Evolutionary conservation across 2,329 filamentous ascomycete species (phyloP).

Genomic region (Aspergillus aculeatus): DNA sequence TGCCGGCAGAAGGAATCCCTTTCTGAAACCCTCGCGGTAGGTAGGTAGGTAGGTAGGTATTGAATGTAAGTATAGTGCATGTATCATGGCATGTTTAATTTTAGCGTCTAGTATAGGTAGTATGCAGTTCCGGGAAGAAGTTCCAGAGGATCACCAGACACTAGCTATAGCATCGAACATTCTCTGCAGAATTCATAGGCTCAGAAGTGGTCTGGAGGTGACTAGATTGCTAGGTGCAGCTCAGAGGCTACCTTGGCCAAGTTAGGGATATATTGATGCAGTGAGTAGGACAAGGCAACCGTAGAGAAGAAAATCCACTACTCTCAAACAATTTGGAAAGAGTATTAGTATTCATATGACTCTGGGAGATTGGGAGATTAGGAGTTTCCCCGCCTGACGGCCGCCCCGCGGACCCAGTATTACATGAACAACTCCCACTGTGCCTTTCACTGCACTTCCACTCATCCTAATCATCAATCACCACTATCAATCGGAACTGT

Average conservation of each 20-base stretch:
- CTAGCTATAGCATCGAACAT: not conserved
- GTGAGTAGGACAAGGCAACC: no score
- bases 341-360: no score
- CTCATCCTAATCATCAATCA: not conserved
- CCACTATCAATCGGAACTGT: not conserved
- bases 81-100: not conserved
- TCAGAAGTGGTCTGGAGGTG: not conserved
- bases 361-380: not conserved
- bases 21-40: no score
- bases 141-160: not conserved
- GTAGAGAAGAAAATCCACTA: no score
- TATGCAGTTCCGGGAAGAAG: not conserved
- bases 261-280: not conserved
- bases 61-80: no score
- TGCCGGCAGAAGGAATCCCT: no score
- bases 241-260: no score
- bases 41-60: no score
- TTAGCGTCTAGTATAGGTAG: not conserved
- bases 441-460: not conserved
- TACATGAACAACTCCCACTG: not conserved
- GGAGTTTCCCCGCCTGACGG: slow-evolving; percentile 5
- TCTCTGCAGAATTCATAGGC: not conserved
- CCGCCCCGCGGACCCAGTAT: slow-evolving; percentile 1
- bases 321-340: no score
- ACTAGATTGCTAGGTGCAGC: not conserved